Conservation (phyloP, 768 basidiomycete species). For the Coprinellus micaceus region DNA sequence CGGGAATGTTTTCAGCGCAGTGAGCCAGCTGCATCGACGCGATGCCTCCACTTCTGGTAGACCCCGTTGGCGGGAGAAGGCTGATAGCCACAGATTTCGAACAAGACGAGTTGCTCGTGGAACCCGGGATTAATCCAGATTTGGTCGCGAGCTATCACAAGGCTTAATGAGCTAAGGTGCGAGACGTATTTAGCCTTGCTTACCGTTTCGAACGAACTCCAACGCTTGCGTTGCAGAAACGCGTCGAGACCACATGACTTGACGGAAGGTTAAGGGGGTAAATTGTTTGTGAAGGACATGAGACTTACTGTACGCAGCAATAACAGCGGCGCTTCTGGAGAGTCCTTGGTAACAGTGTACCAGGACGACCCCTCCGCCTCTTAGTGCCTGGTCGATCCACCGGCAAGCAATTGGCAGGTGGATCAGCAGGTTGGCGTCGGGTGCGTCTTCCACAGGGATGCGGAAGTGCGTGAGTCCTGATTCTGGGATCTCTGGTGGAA, state of each 20-base stretch:
- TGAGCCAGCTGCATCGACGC: constrained; percentile 44
- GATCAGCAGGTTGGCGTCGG: constrained; percentile 66
- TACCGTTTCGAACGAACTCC: constrained; percentile 58
- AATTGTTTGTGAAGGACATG: neutral
- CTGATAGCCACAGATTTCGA: constrained; percentile 67
- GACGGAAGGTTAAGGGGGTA: constrained; percentile 10
- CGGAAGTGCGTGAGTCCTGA: constrained; percentile 69
- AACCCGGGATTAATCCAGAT: constrained; percentile 80
- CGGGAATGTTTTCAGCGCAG: constrained; percentile 19
- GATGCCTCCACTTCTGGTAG: constrained; percentile 62
- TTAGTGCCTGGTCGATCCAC: constrained; percentile 62
- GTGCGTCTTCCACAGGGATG: constrained; percentile 66
- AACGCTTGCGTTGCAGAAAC: constrained; percentile 57
- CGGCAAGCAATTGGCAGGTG: constrained; percentile 61
- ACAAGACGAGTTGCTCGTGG: constrained; percentile 73
- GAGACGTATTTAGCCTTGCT: constrained; percentile 9
- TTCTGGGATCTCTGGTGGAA: constrained; percentile 66
- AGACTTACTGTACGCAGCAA: constrained; percentile 71
- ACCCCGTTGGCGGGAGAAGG: constrained; percentile 59
- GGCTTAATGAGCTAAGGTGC: constrained; percentile 3
- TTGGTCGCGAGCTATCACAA: constrained; percentile 58
- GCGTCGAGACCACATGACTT: constrained; percentile 67
- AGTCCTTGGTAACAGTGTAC: constrained; percentile 68
- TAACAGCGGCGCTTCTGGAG: constrained; percentile 64
- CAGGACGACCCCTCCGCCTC: constrained; percentile 55